Base-by-base conservation (phyloP, 257 asterid genomes). In the Verbascum thapsus region DNA sequence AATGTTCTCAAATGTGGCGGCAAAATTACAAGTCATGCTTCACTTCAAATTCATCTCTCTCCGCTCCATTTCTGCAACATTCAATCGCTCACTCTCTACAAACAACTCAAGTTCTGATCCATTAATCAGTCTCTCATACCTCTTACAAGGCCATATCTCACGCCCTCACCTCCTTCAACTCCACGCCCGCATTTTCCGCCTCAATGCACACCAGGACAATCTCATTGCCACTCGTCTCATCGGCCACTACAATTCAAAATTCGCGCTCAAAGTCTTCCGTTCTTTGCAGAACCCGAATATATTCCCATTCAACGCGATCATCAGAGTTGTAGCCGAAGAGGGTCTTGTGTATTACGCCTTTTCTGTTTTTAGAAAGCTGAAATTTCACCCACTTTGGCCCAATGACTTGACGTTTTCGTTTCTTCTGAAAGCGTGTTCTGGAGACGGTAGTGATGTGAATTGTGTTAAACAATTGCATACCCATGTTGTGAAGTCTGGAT, bases 211-310 rank as follows among this genome's bases (percentile, higher is more conserved):
- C 76, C 95, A 82, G 53, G 72, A 84, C 74, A 69, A 84, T 63
- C 89, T 86, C 77, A 60, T 84, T 10, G 83, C 94, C 63, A 87
- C 96, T 59, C 94, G 95, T 49, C 84, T 89, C 49, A 81, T 89
- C 15, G 95, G 95, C 52, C 89, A 85, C 37, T 89, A 86, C 80
- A 81, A 82, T 32, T 63, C 89, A 12, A 32, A 48, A 0, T 20
- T 47, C 9, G 84, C 91, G 13, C 78, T 89, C 57, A 76, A 69
- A 50, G 61, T 89, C 66, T 78, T 89, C 64, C 26, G 45, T 16
- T 68, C 30, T 5, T 40, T 89, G 2, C 77, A 13, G 0, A 58
- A 45, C 12, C 88, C 95, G 39, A 84, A 84, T 38, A 40, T 87
- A 43, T 89, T 84, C 77, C 95, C 96, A 0, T 77, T 72, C 61